Conservation (phyloP, 2,329 filamentous ascomycete genomes). For the Colletotrichum sp. region DNA sequence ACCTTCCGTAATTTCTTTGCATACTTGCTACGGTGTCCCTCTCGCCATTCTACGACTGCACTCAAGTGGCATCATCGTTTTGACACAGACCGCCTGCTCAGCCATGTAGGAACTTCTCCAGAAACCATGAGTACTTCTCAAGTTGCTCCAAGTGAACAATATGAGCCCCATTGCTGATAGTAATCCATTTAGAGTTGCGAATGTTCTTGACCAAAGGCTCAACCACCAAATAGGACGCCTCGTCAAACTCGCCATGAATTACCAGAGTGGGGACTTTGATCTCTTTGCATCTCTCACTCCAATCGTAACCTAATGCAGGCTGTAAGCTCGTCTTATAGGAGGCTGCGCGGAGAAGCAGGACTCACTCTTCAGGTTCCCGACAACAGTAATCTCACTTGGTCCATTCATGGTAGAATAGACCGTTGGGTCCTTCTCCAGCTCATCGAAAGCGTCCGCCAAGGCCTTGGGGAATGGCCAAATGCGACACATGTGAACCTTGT, state of each 20-base stretch:
- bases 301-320: conserved; percentile 27
- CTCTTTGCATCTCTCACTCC: conserved; percentile 25
- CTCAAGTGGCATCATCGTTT: neutral
- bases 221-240: conserved; percentile 38
- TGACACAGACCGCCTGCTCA: neutral
- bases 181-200: conserved; percentile 39
- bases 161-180: conserved; percentile 37
- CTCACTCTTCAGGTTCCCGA: conserved; percentile 19
- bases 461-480: conserved; percentile 38
- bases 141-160: conserved; percentile 36
- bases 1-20: neutral
- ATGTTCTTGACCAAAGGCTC: conserved; percentile 40
- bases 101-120: conserved; percentile 22
- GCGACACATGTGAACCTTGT: conserved; percentile 32
- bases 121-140: conserved; percentile 29
- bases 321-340: conserved; percentile 14
- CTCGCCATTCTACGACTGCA: neutral
- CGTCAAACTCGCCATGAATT: conserved; percentile 38
- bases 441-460: conserved; percentile 28
- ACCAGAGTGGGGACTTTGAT: conserved; percentile 38
- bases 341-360: neutral
- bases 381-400: conserved; percentile 24
- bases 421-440: conserved; percentile 35
- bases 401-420: conserved; percentile 37
- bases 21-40: neutral